phyloP scores from a whole-genome alignment of 108 stramenopile species.

The Discostella stelligeroides region DNA sequence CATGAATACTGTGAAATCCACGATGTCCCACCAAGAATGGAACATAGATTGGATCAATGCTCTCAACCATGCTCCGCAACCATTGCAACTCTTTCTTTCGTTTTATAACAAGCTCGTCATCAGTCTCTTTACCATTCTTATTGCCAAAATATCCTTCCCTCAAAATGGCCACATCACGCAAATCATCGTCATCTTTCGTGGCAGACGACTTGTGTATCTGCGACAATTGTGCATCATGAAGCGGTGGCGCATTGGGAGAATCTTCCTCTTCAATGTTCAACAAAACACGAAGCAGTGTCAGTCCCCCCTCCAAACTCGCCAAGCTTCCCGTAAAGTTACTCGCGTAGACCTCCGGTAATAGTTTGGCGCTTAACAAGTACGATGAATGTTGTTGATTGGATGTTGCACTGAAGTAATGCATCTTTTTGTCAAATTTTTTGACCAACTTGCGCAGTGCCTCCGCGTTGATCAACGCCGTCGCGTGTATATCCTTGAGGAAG shows the following conservation, averaged over 20 bases:
- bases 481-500: slow-evolving; percentile 57
- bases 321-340: slow-evolving; percentile 46
- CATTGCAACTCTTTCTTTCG: slow-evolving; percentile 64
- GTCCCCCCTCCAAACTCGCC: slow-evolving; percentile 41
- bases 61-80: slow-evolving; percentile 50
- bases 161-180: slow-evolving; percentile 27
- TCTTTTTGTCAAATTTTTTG: slow-evolving; percentile 52
- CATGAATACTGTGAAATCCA: slow-evolving; percentile 51
- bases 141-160: slow-evolving; percentile 37
- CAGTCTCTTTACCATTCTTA: slow-evolving; percentile 40
- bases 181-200: slow-evolving; percentile 20
- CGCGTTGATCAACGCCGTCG: slow-evolving; percentile 48
- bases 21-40: slow-evolving; percentile 49
- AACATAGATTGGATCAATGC: slow-evolving; percentile 47
- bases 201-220: background rate
- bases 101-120: slow-evolving; percentile 30
- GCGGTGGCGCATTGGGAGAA: background rate
- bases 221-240: too few species aligned
- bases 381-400: too few species aligned
- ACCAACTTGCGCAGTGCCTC: slow-evolving; percentile 52
- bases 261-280: slow-evolving; percentile 37
- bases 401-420: too few species aligned
- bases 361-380: slow-evolving; percentile 13
- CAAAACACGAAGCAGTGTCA: slow-evolving; percentile 39
- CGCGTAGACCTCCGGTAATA: slow-evolving; percentile 47